Conservation (phyloP, 805 yeast species). For the Saccharomycopsis vini region DNA sequence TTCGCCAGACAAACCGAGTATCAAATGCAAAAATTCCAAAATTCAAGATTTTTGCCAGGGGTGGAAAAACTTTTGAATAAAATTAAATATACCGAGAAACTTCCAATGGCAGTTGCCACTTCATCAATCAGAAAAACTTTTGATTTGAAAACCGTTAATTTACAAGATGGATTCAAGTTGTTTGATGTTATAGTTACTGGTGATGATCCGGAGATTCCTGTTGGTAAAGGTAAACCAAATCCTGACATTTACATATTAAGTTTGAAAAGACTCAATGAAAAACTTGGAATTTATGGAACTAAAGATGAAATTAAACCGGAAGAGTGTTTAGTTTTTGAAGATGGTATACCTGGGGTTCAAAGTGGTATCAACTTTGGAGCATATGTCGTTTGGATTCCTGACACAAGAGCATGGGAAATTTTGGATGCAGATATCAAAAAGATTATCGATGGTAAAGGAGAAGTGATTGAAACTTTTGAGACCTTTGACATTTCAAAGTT, state of each 20-base stretch:
- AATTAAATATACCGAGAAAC: slow-evolving; percentile 35
- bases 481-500: slow-evolving; percentile 44
- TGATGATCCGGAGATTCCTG: slow-evolving; percentile 75
- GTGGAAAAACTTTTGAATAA: slow-evolving; percentile 59
- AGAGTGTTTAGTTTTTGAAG: slow-evolving; percentile 89
- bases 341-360: slow-evolving; percentile 84
- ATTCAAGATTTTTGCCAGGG: slow-evolving; percentile 69
- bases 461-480: slow-evolving; percentile 40
- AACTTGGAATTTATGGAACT: slow-evolving; percentile 24
- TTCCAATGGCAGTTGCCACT: slow-evolving; percentile 89
- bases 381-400: slow-evolving; percentile 92
- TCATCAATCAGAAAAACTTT: slow-evolving; percentile 61
- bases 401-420: slow-evolving; percentile 54
- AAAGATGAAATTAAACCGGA: slow-evolving; percentile 46
- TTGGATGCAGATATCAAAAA: slow-evolving; percentile 42
- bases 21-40: slow-evolving; percentile 52
- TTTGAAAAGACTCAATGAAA: slow-evolving; percentile 58
- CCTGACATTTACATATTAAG: slow-evolving; percentile 93
- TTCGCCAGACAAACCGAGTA: slow-evolving; percentile 40
- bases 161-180: slow-evolving; percentile 47
- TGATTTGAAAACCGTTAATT: slow-evolving; percentile 63
- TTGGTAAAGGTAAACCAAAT: slow-evolving; percentile 84
- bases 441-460: slow-evolving; percentile 50
- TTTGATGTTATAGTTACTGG: slow-evolving; percentile 74
- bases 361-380: slow-evolving; percentile 82